These are phyloP conservation scores for Apiotrichum sp. DNA, from an alignment of 1,284 basidiomycete species.

Conservation along the genomic window DNA sequence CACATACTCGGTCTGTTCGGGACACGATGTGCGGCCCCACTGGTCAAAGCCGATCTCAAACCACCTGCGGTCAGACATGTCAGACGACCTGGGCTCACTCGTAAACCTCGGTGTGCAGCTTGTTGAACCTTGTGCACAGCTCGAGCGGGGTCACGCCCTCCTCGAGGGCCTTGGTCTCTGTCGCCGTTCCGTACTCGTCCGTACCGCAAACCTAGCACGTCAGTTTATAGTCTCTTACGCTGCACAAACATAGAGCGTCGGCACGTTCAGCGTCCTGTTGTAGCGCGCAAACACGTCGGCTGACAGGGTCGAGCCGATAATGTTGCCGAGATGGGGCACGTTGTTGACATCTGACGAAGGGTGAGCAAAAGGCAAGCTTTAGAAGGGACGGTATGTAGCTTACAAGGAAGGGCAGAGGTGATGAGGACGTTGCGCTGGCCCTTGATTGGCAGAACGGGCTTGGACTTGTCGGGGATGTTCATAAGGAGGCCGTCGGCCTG, in stretches of 20 bases:
- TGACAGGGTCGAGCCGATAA: constrained; percentile 79
- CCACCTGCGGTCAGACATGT: constrained; percentile 26
- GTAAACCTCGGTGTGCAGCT: constrained; percentile 86
- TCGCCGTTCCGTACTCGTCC: constrained; percentile 98
- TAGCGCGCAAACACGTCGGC: constrained; percentile 95
- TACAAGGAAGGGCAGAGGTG: constrained; percentile 87
- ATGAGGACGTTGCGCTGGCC: constrained; percentile 84
- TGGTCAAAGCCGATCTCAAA: constrained; percentile 75
- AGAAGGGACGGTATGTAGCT: constrained; percentile 9
- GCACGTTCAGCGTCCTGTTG: constrained; percentile 52
- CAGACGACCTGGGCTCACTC: constrained; percentile 53
- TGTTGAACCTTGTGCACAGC: constrained; percentile 90
- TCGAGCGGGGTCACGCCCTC: constrained; percentile 81
- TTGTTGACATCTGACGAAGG: constrained; percentile 76
- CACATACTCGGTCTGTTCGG: constrained; percentile 76
- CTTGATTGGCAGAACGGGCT: constrained; percentile 60
- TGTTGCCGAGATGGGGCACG: constrained; percentile 98
- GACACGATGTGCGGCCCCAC: constrained; percentile 92
- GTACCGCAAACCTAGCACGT: constrained; percentile 84
- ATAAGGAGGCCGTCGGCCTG: constrained; percentile 49
- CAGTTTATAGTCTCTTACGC: constrained; percentile 45
- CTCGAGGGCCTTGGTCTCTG: constrained; percentile 88
- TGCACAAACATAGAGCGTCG: constrained; percentile 45
- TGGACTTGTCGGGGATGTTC: constrained; percentile 36
- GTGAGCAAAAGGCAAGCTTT: not conserved